These are phyloP conservation scores for Echinochloa phyllopogon DNA, from an alignment of 176 grass and related monocot genomes.

Conservation along the genomic window DNA sequence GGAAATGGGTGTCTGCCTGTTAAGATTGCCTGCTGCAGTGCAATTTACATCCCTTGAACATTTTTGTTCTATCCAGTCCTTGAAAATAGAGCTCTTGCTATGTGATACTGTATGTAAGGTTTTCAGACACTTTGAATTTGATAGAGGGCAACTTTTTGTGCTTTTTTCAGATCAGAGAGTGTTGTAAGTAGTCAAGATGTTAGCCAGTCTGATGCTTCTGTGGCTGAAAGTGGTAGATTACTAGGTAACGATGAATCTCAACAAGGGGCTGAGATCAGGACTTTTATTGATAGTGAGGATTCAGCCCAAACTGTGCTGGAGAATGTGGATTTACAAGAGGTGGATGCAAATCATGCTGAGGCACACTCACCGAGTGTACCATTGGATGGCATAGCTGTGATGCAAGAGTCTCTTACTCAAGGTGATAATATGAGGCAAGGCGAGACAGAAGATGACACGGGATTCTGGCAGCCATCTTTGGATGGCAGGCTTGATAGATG, in stretches of 20 bases:
- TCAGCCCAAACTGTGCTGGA: conserved; percentile 23
- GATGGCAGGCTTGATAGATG: conserved; percentile 61
- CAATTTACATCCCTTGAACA: conserved; percentile 33
- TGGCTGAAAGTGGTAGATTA: conserved; percentile 41
- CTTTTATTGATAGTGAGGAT: conserved; percentile 47
- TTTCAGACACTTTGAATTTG: background rate
- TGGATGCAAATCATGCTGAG: conserved; percentile 27
- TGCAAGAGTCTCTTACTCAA: conserved; percentile 50
- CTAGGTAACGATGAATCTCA: conserved; percentile 58
- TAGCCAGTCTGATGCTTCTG: conserved; percentile 56
- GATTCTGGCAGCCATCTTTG: conserved; percentile 63
- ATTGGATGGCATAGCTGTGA: conserved; percentile 35
- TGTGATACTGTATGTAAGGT: background rate
- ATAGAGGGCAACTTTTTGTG: conserved; percentile 28
- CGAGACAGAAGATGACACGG: conserved; percentile 44
- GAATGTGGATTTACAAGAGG: conserved; percentile 49
- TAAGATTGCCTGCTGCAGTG: background rate
- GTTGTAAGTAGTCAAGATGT: conserved; percentile 56
- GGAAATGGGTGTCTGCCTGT: background rate
- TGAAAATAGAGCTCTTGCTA: conserved; percentile 16
- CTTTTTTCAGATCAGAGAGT: conserved; percentile 76
- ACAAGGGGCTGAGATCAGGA: conserved; percentile 1
- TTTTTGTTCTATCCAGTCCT: background rate
- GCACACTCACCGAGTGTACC: conserved; percentile 21
- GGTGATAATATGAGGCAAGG: conserved; percentile 43